These are phyloP conservation scores for Ophiostoma sp. DNA, from an alignment of 2,329 filamentous ascomycete genomes.

Conservation along the genomic window DNA sequence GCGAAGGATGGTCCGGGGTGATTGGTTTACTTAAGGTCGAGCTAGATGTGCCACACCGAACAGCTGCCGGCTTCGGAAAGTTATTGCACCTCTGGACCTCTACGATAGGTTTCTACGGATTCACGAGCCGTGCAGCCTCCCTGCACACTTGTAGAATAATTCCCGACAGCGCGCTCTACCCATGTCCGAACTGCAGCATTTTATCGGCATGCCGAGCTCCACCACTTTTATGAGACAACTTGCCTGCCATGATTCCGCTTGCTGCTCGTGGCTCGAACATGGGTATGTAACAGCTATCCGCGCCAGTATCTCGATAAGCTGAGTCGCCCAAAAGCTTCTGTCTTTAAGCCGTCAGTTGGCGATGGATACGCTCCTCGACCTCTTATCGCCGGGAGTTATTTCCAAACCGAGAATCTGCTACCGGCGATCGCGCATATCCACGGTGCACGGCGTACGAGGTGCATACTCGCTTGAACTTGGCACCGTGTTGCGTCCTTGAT, in stretches of 20 bases:
- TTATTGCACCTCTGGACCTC: not conserved
- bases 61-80: not conserved
- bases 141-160: constrained; percentile 7
- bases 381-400: constrained; percentile 5
- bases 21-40: not conserved
- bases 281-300: not conserved
- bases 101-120: not conserved
- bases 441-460: not conserved
- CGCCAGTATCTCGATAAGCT: not conserved
- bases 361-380: not conserved
- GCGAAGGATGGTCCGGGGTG: not conserved
- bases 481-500: not conserved
- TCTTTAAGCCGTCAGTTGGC: constrained; percentile 4
- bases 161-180: not conserved
- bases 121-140: not conserved
- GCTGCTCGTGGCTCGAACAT: not conserved
- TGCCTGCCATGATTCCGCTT: too few species aligned
- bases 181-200: not conserved
- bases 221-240: not conserved
- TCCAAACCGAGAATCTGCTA: not conserved
- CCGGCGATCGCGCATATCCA: not conserved
- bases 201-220: not conserved
- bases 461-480: not conserved
- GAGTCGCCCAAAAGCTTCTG: not conserved
- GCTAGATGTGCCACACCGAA: not conserved